Conservation (phyloP, 2,329 filamentous ascomycete species). For the Pseudohalonectria lignicola region DNA sequence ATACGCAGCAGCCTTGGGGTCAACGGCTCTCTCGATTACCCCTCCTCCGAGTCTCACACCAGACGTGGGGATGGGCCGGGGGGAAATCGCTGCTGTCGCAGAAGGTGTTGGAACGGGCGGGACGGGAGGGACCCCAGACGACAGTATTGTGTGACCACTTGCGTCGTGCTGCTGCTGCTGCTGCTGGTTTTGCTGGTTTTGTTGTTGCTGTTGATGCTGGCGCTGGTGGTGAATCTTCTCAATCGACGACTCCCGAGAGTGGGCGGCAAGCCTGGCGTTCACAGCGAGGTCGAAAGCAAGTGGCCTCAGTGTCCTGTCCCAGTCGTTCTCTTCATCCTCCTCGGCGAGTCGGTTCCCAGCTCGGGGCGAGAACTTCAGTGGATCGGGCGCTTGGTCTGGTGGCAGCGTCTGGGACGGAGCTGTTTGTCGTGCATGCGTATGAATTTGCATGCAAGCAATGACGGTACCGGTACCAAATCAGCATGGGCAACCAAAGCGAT, state of each 20-base stretch:
- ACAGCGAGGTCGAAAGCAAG: constrained; percentile 24
- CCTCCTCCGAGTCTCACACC: constrained; percentile 25
- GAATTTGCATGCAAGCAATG: background rate
- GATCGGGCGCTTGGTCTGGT: constrained; percentile 32
- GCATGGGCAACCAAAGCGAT: constrained; percentile 1
- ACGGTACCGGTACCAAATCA: constrained; percentile 4
- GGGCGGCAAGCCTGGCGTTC: constrained; percentile 28
- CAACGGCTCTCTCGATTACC: constrained; percentile 40
- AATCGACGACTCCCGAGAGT: constrained; percentile 48
- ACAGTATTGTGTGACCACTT: background rate
- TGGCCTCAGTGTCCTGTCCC: constrained; percentile 41
- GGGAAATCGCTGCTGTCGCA: constrained; percentile 15
- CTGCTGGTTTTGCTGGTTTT: constrained; percentile 9
- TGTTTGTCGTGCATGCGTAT: constrained; percentile 19
- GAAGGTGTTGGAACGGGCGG: constrained; percentile 14
- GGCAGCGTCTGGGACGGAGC: constrained; percentile 50
- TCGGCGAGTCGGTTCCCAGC: constrained; percentile 39
- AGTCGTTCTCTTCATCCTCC: constrained; percentile 37
- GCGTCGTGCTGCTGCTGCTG: constrained; percentile 15
- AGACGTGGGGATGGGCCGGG: constrained; percentile 29
- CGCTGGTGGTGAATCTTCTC: constrained; percentile 31
- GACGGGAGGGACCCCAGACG: constrained; percentile 6
- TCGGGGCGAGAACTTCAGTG: constrained; percentile 39
- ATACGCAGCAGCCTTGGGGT: constrained; percentile 48
- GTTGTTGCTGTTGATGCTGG: constrained; percentile 10